A percentile compares a stretch with the other conserved stretches of the same genome.
phyloP scores from a whole-genome alignment of 75 land plant species.

The Ceratopteris richardii region DNA sequence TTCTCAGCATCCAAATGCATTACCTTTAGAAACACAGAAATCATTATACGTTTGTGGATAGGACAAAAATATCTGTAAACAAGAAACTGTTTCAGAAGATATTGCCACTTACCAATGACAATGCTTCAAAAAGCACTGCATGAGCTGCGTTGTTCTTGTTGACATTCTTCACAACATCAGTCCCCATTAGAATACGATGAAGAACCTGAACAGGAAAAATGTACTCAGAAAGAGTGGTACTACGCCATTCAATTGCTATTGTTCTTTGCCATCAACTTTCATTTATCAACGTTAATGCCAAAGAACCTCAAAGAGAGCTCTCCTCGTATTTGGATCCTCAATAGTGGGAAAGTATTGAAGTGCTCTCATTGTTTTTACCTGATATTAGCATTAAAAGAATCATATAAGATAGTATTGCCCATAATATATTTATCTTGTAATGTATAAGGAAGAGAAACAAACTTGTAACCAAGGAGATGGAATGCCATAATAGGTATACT shows the following conservation, averaged over 20 bases:
- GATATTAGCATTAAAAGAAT: constrained; percentile 4
- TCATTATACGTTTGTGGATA: too few species aligned
- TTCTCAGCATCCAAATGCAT: constrained; percentile 99
- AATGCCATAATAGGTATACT: constrained; percentile 97
- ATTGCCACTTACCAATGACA: constrained; percentile 88
- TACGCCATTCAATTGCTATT: too few species aligned
- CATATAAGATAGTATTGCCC: constrained; percentile 2
- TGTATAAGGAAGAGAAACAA: constrained; percentile 9
- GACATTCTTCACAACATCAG: constrained; percentile 98
- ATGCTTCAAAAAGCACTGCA: constrained; percentile 99
- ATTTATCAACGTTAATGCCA: too few species aligned
- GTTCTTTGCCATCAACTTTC: too few species aligned
- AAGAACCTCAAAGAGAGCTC: constrained; percentile 87
- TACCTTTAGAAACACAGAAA: constrained; percentile 48
- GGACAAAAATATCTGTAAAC: too few species aligned
- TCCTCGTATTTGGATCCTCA: constrained; percentile 94
- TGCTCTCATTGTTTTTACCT: constrained; percentile 99
- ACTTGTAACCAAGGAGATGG: constrained; percentile 99
- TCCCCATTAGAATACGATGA: constrained; percentile 92
- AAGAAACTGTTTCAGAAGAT: too few species aligned
- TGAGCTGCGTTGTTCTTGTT: constrained; percentile 99
- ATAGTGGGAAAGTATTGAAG: constrained; percentile 93
- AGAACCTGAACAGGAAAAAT: constrained; percentile 53
- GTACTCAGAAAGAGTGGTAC: too few species aligned
- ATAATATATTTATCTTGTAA: background rate